Conservation (phyloP, 495 filamentous ascomycete species). For the Xylaria venustula region DNA sequence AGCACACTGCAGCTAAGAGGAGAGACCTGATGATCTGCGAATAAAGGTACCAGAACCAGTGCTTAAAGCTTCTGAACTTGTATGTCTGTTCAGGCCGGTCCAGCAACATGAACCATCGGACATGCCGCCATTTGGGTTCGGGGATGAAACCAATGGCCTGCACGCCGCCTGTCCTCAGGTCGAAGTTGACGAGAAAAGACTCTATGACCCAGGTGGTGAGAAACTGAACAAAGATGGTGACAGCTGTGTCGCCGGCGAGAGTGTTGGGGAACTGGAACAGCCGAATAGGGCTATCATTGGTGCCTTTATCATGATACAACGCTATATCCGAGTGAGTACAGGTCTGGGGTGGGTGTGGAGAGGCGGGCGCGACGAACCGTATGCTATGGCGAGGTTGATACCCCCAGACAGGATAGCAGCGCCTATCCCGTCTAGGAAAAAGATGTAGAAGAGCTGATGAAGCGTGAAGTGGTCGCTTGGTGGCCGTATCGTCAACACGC, state of each 20-base stretch:
- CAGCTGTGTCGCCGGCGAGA: slow-evolving; percentile 41
- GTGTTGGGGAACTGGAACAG: slow-evolving; percentile 43
- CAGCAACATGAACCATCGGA: slow-evolving; percentile 42
- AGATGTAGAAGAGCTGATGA: slow-evolving; percentile 41
- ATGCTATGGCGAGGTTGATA: slow-evolving; percentile 47
- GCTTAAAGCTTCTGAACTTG: slow-evolving; percentile 20
- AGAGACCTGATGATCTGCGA: slow-evolving; percentile 25
- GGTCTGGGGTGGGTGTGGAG: neutral
- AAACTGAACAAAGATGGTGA: slow-evolving; percentile 28
- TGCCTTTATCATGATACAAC: slow-evolving; percentile 28
- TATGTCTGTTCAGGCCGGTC: slow-evolving; percentile 27
- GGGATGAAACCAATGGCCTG: slow-evolving; percentile 40
- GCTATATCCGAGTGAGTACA: slow-evolving; percentile 9
- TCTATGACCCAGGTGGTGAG: slow-evolving; percentile 31
- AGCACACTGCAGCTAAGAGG: slow-evolving; percentile 28
- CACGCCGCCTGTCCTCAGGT: slow-evolving; percentile 34
- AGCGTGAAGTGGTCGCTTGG: slow-evolving; percentile 35
- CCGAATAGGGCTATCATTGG: slow-evolving; percentile 25
- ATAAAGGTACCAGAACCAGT: slow-evolving; percentile 28
- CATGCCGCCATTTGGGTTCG: slow-evolving; percentile 18
- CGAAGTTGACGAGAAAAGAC: slow-evolving; percentile 35
- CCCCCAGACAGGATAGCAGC: slow-evolving; percentile 38
- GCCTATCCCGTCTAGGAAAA: slow-evolving; percentile 37
- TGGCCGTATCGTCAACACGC: slow-evolving; percentile 8
- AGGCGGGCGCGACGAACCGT: slow-evolving; percentile 24